Evolutionary conservation across 306 rosid species (phyloP), one percentile per base, ranked within the genome.

Genomic region (Vigna reflexopilosa): DNA sequence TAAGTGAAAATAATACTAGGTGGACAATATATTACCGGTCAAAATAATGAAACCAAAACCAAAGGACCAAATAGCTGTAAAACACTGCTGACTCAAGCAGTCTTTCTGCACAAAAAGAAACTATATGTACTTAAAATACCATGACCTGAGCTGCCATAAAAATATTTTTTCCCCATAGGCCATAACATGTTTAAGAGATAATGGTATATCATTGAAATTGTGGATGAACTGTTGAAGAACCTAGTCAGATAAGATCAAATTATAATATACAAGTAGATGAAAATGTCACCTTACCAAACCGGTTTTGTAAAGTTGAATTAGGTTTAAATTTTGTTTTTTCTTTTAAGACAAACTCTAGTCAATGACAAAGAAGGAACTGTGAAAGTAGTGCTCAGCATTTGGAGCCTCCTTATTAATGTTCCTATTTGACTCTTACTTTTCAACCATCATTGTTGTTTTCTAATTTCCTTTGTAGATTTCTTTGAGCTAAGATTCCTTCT

Each of bases 371-470:
- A 48, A 45, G 36, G 3, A 59, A 56, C 72, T 58, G 70, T n/a
- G 16, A 67, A 62, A 62, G 48, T 67, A 67, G 24, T 24, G 19
- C 72, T n/a, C 14, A 34, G 32, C 7, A 32, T 66, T 42, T 75
- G 26, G 10, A 7, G 71, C 16, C 50, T 48, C 26, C 61, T 59
- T 30, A 32, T 56, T 75, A 40, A 17, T 47, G 13, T 51, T 32
- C 22, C 75, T 17, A 17, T 17, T 42, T 51, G 38, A 61, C 68
- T 19, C 57, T 38, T 62, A 67, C 52, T 57, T 72, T 51, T 61
- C 57, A 45, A 68, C 63, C 67, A 59, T 71, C 26, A 15, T 40
- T 80, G 44, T 76, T 68, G 77, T 22, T 51, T 65, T 38, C 63
- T 72, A 11, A 57, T 34, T 20, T 48, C 63, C 40, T 49, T 13